phyloP scores from a whole-genome alignment of 345 rosid genomes.

The Citrus glauca region DNA sequence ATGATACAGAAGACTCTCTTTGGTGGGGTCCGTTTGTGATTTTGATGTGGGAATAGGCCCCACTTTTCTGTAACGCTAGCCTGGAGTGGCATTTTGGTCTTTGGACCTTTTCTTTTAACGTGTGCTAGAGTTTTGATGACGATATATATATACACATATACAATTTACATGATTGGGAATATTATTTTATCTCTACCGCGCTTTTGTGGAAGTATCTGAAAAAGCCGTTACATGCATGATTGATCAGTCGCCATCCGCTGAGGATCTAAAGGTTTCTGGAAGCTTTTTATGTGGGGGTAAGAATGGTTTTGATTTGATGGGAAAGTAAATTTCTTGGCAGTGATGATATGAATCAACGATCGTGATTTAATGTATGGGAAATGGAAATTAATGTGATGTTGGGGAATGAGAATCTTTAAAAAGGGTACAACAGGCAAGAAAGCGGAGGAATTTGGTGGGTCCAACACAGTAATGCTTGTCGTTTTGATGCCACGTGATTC shows the following conservation, averaged over 20 bases:
- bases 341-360: conserved; percentile 6
- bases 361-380: neutral
- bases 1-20: neutral
- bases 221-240: neutral
- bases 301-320: conserved; percentile 1
- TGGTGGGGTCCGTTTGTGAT: neutral
- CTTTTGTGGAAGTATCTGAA: neutral
- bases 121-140: neutral
- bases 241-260: neutral
- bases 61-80: neutral
- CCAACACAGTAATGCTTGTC: conserved; percentile 6
- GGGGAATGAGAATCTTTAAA: conserved; percentile 15
- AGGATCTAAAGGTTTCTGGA: neutral
- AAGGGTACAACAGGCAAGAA: neutral
- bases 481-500: conserved; percentile 22
- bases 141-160: no score
- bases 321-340: neutral
- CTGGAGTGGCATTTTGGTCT: neutral
- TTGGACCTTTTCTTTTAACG: neutral
- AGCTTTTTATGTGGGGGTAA: conserved; percentile 1
- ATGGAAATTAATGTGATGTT: neutral
- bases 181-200: neutral
- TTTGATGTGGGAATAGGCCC: neutral
- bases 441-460: conserved; percentile 3
- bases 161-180: neutral